Base-by-base conservation (phyloP, 148 eudicot genomes). In the Chenopodium suecicum region DNA sequence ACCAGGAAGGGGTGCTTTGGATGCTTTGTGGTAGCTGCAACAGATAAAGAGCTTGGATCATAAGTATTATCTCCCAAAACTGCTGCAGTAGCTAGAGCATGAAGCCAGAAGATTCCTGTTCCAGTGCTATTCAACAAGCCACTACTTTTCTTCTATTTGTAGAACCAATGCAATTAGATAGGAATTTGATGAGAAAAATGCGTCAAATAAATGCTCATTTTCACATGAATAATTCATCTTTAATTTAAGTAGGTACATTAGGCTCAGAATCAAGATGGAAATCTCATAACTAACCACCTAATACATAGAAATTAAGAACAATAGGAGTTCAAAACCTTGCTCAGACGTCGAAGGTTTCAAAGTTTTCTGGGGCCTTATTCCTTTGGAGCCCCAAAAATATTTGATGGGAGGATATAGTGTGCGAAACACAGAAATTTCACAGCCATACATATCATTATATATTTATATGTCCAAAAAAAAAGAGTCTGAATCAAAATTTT, bases 1-100 rank as follows among this genome's bases (percentile, higher is more conserved):
- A 32, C 94, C 97, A 22, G 91, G 89, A 37, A 37, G 20, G 92
- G 92, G 75, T 92, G 93, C 85, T 94, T 85, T 14, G 94, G 97
- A 81, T 92, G 97, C 86, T 83, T 92, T 75, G 97, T 90, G 66
- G 97, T 92, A 63, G 89, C 82, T 66, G 93, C 97, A 81, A 86
- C 86, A n/a, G 90, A 80, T 64, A 89, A 81, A 54, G 87, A 71
- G 48, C 88, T 83, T 3, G 86, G 87, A 74, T 83, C 89, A 34
- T 76, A 66, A 4, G 78, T 77, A 64, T 84, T 80, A 37, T 87
- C 88, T 82, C 90, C 89, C 14, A 84, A 77, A 54, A 76, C 78
- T 32, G 88, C 87, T 34, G 87, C 89, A 81, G 79, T 81, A 37
- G 90, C 89, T 80, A 88, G 76, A 82, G 89, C 89, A 77, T 88